A percentile compares a stretch with the other conserved stretches of the same genome.
These are phyloP conservation scores for Porcisia hertigi DNA, from an alignment of 208 protist species.

Conservation along the genomic window DNA sequence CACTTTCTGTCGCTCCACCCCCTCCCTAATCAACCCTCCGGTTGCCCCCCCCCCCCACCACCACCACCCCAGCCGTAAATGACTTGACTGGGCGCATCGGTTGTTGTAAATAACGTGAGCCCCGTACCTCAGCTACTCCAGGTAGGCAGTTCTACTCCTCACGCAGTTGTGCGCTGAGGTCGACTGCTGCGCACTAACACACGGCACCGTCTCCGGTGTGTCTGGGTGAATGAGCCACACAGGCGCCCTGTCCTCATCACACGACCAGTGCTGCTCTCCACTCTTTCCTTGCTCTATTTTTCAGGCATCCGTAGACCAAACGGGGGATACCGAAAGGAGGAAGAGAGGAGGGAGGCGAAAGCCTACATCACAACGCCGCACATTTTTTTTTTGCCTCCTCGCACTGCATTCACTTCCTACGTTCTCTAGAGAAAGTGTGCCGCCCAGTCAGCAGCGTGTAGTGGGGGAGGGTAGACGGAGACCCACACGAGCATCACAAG, in stretches of 20 bases:
- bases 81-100: background rate
- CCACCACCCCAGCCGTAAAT: background rate
- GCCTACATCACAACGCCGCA: no score
- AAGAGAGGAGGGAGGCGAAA: no score
- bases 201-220: background rate
- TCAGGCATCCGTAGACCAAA: no score
- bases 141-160: background rate
- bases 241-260: background rate
- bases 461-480: no score
- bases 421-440: no score
- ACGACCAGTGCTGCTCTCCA: background rate
- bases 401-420: no score
- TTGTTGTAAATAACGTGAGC: no score
- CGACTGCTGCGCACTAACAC: background rate
- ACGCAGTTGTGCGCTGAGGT: background rate
- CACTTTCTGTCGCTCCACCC: no score
- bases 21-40: background rate
- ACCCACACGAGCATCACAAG: no score
- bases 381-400: no score
- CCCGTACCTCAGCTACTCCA: background rate
- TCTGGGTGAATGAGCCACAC: background rate
- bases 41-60: background rate
- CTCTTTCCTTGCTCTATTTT: background rate
- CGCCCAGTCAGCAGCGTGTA: no score
- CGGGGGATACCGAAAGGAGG: no score